phyloP scores from a whole-genome alignment of 2,329 filamentous ascomycete species.

The Fusarium compactum region DNA sequence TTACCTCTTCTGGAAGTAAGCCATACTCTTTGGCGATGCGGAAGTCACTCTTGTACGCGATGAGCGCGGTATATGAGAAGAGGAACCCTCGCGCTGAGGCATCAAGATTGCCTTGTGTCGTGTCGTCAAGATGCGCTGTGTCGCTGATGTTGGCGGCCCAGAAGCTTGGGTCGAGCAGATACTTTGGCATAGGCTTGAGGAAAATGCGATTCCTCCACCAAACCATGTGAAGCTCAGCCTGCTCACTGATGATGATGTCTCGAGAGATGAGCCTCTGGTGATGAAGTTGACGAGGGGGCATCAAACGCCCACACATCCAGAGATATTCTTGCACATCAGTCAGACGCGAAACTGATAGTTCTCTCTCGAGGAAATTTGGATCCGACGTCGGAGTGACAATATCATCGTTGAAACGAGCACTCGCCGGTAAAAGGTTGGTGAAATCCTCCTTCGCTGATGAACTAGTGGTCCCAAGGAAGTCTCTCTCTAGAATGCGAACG shows the following conservation, averaged over 20 bases:
- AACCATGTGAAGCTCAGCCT: constrained; percentile 55
- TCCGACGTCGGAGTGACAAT: constrained; percentile 29
- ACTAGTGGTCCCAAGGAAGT: neutral
- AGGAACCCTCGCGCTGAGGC: constrained; percentile 55
- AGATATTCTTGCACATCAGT: constrained; percentile 36
- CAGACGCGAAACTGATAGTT: constrained; percentile 34
- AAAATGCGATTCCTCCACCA: constrained; percentile 55
- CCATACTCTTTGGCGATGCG: constrained; percentile 51
- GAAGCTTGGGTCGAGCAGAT: constrained; percentile 53
- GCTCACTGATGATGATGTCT: constrained; percentile 54
- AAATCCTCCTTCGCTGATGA: neutral
- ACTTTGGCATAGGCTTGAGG: constrained; percentile 57
- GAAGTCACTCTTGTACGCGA: constrained; percentile 56
- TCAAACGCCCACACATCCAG: constrained; percentile 43
- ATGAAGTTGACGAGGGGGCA: constrained; percentile 55
- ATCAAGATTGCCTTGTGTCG: constrained; percentile 20
- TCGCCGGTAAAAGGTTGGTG: constrained; percentile 22
- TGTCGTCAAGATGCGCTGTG: constrained; percentile 27
- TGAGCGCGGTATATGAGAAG: constrained; percentile 53
- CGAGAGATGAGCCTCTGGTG: constrained; percentile 51
- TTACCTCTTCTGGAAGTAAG: constrained; percentile 52
- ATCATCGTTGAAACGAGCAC: constrained; percentile 31
- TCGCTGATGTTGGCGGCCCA: constrained; percentile 51
- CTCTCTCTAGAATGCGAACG: constrained; percentile 13
- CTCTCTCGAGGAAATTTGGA: constrained; percentile 31